A percentile compares a stretch with the other conserved stretches of the same genome.
phyloP scores from a whole-genome alignment of 2,329 filamentous ascomycete species.

The Trichoderma hamatum region DNA sequence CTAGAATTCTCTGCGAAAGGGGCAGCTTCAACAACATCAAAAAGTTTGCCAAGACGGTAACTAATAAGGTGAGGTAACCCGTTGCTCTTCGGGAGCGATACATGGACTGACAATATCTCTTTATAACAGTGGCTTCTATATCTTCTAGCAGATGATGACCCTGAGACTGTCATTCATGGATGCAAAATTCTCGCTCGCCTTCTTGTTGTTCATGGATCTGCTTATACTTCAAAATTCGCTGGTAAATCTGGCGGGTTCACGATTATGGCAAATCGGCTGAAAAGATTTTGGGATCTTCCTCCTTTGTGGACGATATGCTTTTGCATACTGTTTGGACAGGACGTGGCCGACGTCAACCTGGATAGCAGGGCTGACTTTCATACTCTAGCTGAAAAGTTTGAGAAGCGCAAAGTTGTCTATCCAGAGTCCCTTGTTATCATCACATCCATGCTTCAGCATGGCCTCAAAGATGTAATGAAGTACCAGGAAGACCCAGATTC shows the following conservation, averaged over 20 bases:
- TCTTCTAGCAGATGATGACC: constrained; percentile 82
- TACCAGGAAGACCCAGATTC: constrained; percentile 64
- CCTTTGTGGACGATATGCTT: constrained; percentile 87
- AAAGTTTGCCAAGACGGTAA: constrained; percentile 92
- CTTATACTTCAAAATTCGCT: constrained; percentile 83
- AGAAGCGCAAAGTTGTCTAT: constrained; percentile 67
- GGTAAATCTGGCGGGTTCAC: constrained; percentile 83
- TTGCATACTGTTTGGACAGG: constrained; percentile 82
- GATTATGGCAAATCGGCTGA: constrained; percentile 80
- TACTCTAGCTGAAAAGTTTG: constrained; percentile 74
- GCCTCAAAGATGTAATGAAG: constrained; percentile 70
- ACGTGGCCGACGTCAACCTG: constrained; percentile 75
- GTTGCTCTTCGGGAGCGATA: too few relatives aligned
- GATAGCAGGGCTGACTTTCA: constrained; percentile 74
- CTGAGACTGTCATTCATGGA: constrained; percentile 78
- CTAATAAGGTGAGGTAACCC: constrained; percentile 71
- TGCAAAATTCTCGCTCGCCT: constrained; percentile 82
- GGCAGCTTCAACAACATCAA: constrained; percentile 69
- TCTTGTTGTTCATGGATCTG: constrained; percentile 77
- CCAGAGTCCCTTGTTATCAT: constrained; percentile 81
- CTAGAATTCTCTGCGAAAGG: constrained; percentile 74
- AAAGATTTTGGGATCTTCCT: constrained; percentile 85
- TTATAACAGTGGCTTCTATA: constrained; percentile 79
- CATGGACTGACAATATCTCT: not conserved
- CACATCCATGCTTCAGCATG: constrained; percentile 83